Evolutionary conservation across 2,329 filamentous ascomycete species (phyloP).

Genomic region (Teratosphaeria destructans): DNA sequence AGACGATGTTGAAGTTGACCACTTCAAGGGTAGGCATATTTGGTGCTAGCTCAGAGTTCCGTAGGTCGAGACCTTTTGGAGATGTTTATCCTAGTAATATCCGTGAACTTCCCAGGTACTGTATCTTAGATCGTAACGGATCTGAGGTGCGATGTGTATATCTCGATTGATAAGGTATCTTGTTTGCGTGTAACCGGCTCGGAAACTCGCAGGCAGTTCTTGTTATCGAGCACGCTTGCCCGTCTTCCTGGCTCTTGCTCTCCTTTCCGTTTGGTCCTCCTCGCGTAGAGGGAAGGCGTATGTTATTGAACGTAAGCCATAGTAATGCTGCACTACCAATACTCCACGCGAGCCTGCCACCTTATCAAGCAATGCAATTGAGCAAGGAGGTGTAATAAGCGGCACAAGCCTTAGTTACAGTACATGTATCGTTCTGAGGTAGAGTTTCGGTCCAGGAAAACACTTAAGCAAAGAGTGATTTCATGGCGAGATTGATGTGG

Average conservation of each 20-base stretch:
- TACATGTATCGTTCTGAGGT: neutral
- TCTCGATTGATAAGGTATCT: neutral
- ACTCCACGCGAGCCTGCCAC: neutral
- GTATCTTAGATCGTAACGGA: neutral
- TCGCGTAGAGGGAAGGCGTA: conserved; percentile 5
- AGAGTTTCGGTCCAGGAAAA: neutral
- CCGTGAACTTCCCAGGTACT: neutral
- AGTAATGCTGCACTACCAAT: neutral
- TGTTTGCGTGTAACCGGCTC: neutral
- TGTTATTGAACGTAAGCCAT: conserved; percentile 18
- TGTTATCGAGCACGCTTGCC: conserved; percentile 14
- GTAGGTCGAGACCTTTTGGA: neutral
- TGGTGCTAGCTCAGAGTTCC: neutral
- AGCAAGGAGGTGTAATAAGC: neutral
- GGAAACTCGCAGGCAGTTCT: neutral
- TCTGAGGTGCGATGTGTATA: neutral
- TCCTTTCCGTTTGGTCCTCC: neutral
- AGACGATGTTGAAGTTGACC: conserved; percentile 75
- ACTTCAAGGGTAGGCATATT: conserved; percentile 53
- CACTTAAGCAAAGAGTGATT: neutral
- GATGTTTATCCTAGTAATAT: neutral
- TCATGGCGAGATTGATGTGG: neutral
- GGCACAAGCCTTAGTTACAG: neutral
- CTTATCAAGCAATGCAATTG: neutral
- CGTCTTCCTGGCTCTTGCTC: conserved; percentile 3